phyloP scores from a whole-genome alignment of 371 early-diverging fungal species.

The Nematocida ironsii region DNA sequence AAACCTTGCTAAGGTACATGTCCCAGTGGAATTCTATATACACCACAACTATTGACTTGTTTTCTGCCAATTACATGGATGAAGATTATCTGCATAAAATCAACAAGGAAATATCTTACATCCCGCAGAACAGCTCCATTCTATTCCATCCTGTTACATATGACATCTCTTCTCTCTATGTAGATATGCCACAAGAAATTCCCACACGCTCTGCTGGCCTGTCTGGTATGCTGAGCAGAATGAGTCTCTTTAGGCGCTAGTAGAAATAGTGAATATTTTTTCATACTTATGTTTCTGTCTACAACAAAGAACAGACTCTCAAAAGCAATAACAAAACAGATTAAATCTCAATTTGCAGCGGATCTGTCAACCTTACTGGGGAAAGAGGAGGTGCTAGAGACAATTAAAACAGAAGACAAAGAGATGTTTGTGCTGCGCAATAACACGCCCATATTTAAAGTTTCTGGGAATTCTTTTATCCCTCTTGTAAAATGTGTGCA shows the following conservation, averaged over 20 bases:
- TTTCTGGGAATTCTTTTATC: neutral
- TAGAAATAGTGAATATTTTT: neutral
- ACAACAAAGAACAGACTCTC: constrained; percentile 44
- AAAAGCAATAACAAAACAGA: constrained; percentile 35
- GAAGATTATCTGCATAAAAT: constrained; percentile 16
- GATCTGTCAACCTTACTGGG: constrained; percentile 27
- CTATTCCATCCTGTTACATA: constrained; percentile 41
- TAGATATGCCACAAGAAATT: neutral
- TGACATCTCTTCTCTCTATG: constrained; percentile 31
- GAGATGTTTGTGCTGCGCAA: constrained; percentile 15
- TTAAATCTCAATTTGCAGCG: constrained; percentile 37
- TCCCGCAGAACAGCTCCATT: neutral
- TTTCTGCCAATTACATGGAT: constrained; percentile 22
- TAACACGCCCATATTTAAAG: constrained; percentile 23
- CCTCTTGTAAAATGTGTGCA: constrained; percentile 47
- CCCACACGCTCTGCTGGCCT: neutral
- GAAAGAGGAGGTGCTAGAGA: constrained; percentile 41
- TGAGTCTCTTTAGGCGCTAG: constrained; percentile 6
- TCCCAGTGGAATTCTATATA: constrained; percentile 35
- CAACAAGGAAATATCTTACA: neutral
- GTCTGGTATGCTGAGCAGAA: constrained; percentile 12
- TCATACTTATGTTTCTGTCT: constrained; percentile 37
- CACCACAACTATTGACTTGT: constrained; percentile 3
- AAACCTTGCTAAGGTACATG: constrained; percentile 21
- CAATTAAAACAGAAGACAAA: constrained; percentile 38